Base-by-base conservation (phyloP, 768 basidiomycete genomes). In the Tricholoma matsutake region DNA sequence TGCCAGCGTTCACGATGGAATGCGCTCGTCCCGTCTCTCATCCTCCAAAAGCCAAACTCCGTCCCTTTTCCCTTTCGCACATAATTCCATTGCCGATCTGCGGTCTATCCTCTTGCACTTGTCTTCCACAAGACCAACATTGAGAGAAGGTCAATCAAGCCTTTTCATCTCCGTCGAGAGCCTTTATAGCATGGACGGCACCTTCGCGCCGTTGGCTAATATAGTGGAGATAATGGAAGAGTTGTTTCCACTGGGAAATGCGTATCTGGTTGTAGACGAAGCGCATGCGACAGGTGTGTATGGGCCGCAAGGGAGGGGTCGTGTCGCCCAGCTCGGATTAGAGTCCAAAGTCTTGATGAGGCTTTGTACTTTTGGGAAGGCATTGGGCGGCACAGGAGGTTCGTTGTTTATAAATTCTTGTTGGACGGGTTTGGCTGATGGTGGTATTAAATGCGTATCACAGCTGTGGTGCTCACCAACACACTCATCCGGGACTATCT, bases 181-280 rank as follows among this genome's bases (percentile, higher is more conserved):
- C 37, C 73, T 98, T 49, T 98, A 98, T 66, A 92, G 89, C 59
- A 98, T 98, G 96, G 96, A 98, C 65, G 96, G 96, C 13, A 96
- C 94, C 28, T 82, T 96, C 61, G 81, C 89, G 0, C 94, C 94
- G 0, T 77, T 98, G 29, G 57, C 57, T 14, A 83, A 84, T 45
- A 86, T 97, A 52, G 83, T 88, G 35, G 80, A 83, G 28, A 67
- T 82, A 3, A 67, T 94, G 47, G 85, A 93, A 28, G 77, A 81
- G 41, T 62, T 81, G 11, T 81, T 94, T 43, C 88, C 89, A 1
- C 58, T 65, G 16, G 81, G 82, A 2, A 90, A 90, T 68, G 86
- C 79, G 25, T 86, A 90, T 71, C 74, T 97, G 11, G 73, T 97
- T 14, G 87, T 98, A 0, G 96, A 98, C 62, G 96, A 97, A 71